phyloP scores from a whole-genome alignment of 2,329 filamentous ascomycete species.

The Paramyrothecium sp. region DNA sequence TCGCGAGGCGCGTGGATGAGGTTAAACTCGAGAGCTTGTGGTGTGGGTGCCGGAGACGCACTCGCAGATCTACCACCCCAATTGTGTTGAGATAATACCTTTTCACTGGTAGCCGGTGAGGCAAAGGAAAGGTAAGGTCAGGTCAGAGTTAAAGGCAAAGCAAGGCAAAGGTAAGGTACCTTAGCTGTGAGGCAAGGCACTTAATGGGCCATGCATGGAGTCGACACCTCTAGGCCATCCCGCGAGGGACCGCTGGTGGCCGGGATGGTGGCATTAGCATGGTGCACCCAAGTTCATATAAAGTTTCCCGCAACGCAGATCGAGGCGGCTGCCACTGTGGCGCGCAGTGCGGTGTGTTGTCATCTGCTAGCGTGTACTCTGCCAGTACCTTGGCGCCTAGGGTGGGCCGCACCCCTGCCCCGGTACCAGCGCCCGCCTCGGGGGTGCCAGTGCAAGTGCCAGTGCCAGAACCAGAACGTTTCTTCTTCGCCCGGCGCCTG shows the following conservation, averaged over 20 bases:
- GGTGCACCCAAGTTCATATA: conserved; percentile 27
- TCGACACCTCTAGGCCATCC: conserved; percentile 7
- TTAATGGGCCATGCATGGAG: conserved; percentile 34
- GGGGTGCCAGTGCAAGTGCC: conserved; percentile 14
- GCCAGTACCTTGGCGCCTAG: conserved; percentile 18
- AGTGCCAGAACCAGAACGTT: conserved; percentile 28
- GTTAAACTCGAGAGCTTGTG: neutral
- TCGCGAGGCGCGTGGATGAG: too few species aligned
- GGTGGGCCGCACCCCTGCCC: conserved; percentile 33
- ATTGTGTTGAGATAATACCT: conserved; percentile 34
- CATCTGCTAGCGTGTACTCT: conserved; percentile 22
- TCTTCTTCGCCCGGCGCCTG: conserved; percentile 35
- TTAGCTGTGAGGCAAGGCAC: conserved; percentile 10
- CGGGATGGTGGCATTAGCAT: conserved; percentile 26
- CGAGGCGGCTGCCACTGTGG: neutral
- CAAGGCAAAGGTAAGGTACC: neutral
- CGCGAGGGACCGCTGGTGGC: conserved; percentile 27
- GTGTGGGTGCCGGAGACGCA: neutral
- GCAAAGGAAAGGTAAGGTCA: too few species aligned
- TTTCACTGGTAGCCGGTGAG: conserved; percentile 29
- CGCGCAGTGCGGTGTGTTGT: neutral
- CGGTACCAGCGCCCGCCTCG: conserved; percentile 24
- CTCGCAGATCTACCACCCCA: conserved; percentile 2
- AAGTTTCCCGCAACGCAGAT: conserved; percentile 20
- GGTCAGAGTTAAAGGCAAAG: too few species aligned